Base-by-base conservation (phyloP, 768 basidiomycete species). In the Podaxis carcinomalis region DNA sequence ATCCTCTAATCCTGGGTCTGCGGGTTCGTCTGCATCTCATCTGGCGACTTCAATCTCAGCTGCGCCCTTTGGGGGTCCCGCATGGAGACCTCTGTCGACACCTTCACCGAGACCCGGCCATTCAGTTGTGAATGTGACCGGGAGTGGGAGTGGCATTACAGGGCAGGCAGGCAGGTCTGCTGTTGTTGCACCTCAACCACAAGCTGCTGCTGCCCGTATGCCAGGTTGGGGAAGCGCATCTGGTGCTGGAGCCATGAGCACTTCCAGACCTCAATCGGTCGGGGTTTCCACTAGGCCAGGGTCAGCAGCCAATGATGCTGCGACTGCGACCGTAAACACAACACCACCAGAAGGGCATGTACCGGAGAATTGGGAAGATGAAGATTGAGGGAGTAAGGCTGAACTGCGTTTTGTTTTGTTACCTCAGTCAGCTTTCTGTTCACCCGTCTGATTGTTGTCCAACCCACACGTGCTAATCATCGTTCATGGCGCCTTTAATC, bases 311-410 rank as follows among this genome's bases (percentile, higher is more conserved):
- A 19, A 7, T 21, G 63, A 56, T 27, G 27, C 21, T 44, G 53
- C 19, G n/a, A 59, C 53, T 11, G 62, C 64, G n/a, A 62, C 68
- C 53, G 63, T 52, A 21, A 42, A 36, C 37, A 53, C 65, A 37
- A 21, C 62, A 27, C n/a, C 63, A n/a, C 57, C 47, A 1, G 56
- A 62, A 14, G 67, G 64, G 19, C 64, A 44, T 35, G 72, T 77
- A 2, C 68, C 70, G 10, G 74, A 76, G 59, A 71, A 66, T 62
- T 76, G 75, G 75, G 75, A 76, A 51, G 75, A 76, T 64, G 75
- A 76, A 67, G 58, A 68, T 57, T 68, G 63, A 59, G 57, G 28
- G 39, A 14, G 25, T 16, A 25, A 3, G 25, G 25, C 3, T 25
- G 25, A 25, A 3, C 25, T 25, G 25, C 25, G 25, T 25, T 25